These are phyloP conservation scores for Dendrostoma leiphaemia DNA, from an alignment of 2,329 filamentous ascomycete genomes.

Conservation along the genomic window DNA sequence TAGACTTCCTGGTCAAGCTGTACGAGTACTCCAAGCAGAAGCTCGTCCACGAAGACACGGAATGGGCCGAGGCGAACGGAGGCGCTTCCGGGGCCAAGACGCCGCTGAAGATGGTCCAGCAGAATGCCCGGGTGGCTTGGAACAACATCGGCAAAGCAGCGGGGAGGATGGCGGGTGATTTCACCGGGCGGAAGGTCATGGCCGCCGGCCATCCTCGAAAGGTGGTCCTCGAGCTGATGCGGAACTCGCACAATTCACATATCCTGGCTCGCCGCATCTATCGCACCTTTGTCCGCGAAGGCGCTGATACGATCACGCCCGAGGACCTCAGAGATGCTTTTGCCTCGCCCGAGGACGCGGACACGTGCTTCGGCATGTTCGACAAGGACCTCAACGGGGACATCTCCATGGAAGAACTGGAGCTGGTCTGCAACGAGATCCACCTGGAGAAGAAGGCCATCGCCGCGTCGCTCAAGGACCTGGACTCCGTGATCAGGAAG, in stretches of 20 bases:
- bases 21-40: slow-evolving; percentile 76
- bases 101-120: slow-evolving; percentile 70
- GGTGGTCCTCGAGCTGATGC: slow-evolving; percentile 76
- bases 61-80: slow-evolving; percentile 39
- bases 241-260: slow-evolving; percentile 71
- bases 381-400: slow-evolving; percentile 97
- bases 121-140: slow-evolving; percentile 72
- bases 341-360: slow-evolving; percentile 78
- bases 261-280: slow-evolving; percentile 85
- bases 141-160: slow-evolving; percentile 83
- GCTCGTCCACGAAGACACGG: slow-evolving; percentile 51
- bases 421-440: slow-evolving; percentile 90
- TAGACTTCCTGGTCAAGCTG: slow-evolving; percentile 55
- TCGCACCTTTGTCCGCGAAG: slow-evolving; percentile 76
- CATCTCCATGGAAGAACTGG: slow-evolving; percentile 92
- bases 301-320: slow-evolving; percentile 70
- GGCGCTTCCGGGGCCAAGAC: slow-evolving; percentile 62
- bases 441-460: slow-evolving; percentile 94
- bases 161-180: slow-evolving; percentile 83
- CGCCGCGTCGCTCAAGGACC: slow-evolving; percentile 88
- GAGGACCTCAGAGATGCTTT: slow-evolving; percentile 81
- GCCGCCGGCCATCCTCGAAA: slow-evolving; percentile 77
- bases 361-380: slow-evolving; percentile 87
- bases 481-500: slow-evolving; percentile 90
- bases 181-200: slow-evolving; percentile 70